These are phyloP conservation scores for Botrytis byssoidea DNA, from an alignment of 2,329 filamentous ascomycete species.

Conservation along the genomic window DNA sequence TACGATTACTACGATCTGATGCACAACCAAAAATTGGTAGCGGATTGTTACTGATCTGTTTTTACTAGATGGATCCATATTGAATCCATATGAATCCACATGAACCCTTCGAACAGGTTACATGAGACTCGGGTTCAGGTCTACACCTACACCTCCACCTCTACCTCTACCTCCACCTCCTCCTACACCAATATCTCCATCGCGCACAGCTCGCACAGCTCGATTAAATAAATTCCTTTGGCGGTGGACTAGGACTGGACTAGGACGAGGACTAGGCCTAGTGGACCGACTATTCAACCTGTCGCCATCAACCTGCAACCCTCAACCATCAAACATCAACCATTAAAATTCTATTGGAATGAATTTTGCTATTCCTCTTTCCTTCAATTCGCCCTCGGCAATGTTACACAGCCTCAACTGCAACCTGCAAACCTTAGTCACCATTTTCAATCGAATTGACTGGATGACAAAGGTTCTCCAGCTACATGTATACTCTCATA, in stretches of 20 bases:
- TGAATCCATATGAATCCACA: not conserved
- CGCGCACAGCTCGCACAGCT: not conserved
- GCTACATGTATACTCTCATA: not conserved
- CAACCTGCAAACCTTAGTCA: constrained; percentile 3
- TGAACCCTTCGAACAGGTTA: not conserved
- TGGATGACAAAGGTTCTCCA: not conserved
- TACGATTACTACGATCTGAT: not conserved
- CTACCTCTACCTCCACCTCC: not conserved
- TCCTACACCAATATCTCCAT: not conserved
- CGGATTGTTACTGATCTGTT: not conserved
- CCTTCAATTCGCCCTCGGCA: not conserved
- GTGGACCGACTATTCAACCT: not conserved
- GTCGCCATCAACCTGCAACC: not conserved
- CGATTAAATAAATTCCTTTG: not conserved
- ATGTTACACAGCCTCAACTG: constrained; percentile 13
- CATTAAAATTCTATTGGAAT: not conserved
- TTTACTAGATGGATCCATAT: not conserved
- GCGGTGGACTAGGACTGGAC: not conserved
- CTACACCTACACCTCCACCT: not conserved
- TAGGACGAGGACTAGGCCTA: not conserved
- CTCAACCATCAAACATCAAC: not conserved
- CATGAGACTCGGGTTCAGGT: not conserved
- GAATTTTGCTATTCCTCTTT: not conserved
- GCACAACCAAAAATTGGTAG: not conserved
- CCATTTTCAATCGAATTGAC: not conserved